These are phyloP conservation scores for Urostyla sp. DNA, from an alignment of 73 alveolate species.

Conservation along the genomic window DNA sequence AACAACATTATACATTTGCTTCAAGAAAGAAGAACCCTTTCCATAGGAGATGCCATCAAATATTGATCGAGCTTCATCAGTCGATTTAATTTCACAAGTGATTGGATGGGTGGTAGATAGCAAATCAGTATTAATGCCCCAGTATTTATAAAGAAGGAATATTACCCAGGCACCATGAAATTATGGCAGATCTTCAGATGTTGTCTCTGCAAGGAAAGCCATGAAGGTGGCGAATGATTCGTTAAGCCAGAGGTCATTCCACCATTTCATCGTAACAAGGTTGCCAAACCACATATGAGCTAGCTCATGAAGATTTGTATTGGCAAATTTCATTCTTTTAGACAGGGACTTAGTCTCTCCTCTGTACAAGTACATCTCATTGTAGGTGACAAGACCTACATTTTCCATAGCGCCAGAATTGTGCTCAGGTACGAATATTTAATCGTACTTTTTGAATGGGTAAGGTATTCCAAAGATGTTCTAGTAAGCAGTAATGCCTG, in stretches of 20 bases:
- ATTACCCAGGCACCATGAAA: conserved; percentile 86
- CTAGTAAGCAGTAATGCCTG: conserved; percentile 75
- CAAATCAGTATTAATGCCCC: conserved; percentile 92
- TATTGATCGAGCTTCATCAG: conserved; percentile 94
- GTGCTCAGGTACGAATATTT: conserved; percentile 95
- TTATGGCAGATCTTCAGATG: conserved; percentile 66
- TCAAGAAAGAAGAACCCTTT: conserved; percentile 96
- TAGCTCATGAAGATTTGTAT: conserved; percentile 94
- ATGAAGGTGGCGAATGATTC: conserved; percentile 98
- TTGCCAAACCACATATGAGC: conserved; percentile 99
- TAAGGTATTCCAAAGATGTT: conserved; percentile 72
- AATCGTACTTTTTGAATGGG: conserved; percentile 96
- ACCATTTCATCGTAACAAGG: conserved; percentile 98
- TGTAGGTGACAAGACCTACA: conserved; percentile 96
- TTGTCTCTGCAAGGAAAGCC: conserved; percentile 80
- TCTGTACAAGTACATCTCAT: conserved; percentile 91
- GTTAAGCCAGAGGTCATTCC: conserved; percentile 99
- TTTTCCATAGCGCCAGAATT: conserved; percentile 98
- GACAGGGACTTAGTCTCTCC: conserved; percentile 84
- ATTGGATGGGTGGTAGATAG: conserved; percentile 97
- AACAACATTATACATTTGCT: conserved; percentile 85
- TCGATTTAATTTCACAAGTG: conserved; percentile 79
- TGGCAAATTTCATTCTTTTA: conserved; percentile 77
- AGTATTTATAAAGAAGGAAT: conserved; percentile 84
- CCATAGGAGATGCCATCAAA: conserved; percentile 97